phyloP scores from a whole-genome alignment of 495 filamentous ascomycete genomes.

The Clavariopsis aquatica region DNA sequence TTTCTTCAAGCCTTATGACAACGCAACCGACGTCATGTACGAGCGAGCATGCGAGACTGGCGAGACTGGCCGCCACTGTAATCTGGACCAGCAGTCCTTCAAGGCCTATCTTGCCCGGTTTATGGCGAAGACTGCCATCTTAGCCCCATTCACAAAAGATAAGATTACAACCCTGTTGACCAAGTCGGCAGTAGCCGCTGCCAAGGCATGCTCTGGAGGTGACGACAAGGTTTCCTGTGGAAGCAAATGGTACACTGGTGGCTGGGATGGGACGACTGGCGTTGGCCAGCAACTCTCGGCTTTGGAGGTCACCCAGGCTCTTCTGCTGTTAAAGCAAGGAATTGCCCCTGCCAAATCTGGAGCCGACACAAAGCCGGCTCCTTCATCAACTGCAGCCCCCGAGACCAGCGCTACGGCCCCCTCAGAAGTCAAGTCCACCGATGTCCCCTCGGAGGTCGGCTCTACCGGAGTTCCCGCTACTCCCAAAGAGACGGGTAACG shows the following conservation, averaged over 20 bases:
- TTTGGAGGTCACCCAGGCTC: constrained; percentile 68
- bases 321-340: constrained; percentile 34
- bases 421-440: neutral
- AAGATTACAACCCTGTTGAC: constrained; percentile 40
- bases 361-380: constrained; percentile 2
- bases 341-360: neutral
- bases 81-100: constrained; percentile 49
- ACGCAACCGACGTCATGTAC: constrained; percentile 48
- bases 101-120: constrained; percentile 52
- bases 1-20: constrained; percentile 46
- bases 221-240: constrained; percentile 40
- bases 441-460: neutral
- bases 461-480: constrained; percentile 6
- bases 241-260: constrained; percentile 46
- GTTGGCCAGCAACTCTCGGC: constrained; percentile 71
- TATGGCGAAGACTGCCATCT: constrained; percentile 46
- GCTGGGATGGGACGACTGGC: constrained; percentile 46
- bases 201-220: constrained; percentile 45
- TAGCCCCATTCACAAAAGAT: constrained; percentile 46
- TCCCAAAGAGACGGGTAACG: neutral
- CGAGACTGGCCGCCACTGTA: constrained; percentile 39
- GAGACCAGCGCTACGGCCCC: neutral
- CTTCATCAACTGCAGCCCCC: constrained; percentile 7
- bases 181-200: constrained; percentile 46
- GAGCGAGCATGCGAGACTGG: constrained; percentile 47